These are phyloP conservation scores for Boletus vermiculosoides DNA, from an alignment of 768 basidiomycete species.

Conservation along the genomic window DNA sequence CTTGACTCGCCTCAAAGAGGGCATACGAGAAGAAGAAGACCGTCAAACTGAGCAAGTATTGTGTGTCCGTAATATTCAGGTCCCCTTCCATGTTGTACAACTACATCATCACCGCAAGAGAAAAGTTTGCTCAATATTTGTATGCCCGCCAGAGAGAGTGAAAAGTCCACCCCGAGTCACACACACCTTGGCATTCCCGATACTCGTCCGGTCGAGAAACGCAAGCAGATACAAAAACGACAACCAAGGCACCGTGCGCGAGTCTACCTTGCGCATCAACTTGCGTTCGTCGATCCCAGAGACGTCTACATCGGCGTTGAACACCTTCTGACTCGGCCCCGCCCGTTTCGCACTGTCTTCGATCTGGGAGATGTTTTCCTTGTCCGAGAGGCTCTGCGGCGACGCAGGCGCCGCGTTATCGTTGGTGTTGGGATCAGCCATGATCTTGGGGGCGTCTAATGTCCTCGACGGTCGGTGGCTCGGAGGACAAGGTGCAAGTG, in stretches of 20 bases:
- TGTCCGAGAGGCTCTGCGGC: slow-evolving; percentile 6
- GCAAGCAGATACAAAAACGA: slow-evolving; percentile 75
- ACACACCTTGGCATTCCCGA: slow-evolving; percentile 41
- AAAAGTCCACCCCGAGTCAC: background rate
- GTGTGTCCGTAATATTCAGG: slow-evolving; percentile 59
- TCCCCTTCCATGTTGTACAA: slow-evolving; percentile 60
- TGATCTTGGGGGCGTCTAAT: background rate
- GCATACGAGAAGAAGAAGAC: slow-evolving; percentile 64
- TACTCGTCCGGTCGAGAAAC: slow-evolving; percentile 61
- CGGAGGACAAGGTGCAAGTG: background rate
- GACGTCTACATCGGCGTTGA: slow-evolving; percentile 51
- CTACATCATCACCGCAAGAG: slow-evolving; percentile 31
- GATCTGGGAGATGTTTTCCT: background rate
- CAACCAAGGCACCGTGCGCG: slow-evolving; percentile 66
- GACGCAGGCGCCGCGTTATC: background rate
- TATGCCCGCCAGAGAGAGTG: background rate
- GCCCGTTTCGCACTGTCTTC: background rate
- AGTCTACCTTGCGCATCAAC: slow-evolving; percentile 67
- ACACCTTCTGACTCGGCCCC: slow-evolving; percentile 13
- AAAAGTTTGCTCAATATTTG: background rate
- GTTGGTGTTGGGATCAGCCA: background rate
- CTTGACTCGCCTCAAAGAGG: slow-evolving; percentile 55
- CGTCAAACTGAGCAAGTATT: slow-evolving; percentile 65
- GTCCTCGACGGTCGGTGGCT: background rate
- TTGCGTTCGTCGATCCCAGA: slow-evolving; percentile 66